Evolutionary conservation across 257 asterid genomes (phyloP), one percentile per base, ranked within the genome.

Genomic region (Vinca minor): DNA sequence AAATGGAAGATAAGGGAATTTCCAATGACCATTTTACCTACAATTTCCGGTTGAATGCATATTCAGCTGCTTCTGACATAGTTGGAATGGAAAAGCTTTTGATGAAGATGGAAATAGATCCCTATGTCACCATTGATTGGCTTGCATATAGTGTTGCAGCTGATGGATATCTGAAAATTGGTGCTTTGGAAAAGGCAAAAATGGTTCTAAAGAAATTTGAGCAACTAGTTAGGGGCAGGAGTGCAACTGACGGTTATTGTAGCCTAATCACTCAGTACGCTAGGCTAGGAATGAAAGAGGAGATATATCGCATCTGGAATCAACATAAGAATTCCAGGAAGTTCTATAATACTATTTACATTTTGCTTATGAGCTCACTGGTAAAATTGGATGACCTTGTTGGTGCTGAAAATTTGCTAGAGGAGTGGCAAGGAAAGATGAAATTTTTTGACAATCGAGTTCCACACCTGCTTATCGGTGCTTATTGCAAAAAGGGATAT

Each of bases 31-130:
- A 1, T 21, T 63, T 62, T 50, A 57, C 83, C 5, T 68, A 77
- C 78, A 74, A 48, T 48, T 74, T 78, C 61, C 64, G 52, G 50
- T 48, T 80, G 36, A 80, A 69, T 39, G 76, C 79, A 3, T 78
- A 69, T 57, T 76, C 75, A 28, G 66, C 69, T 49, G 66, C 64
- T 39, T 65, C 62, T 25, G 79, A 84, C 60, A 52, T 69, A 8
- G 34, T 26, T 23, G 71, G 62, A 42, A 79, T 84, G 87, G 85
- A 84, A 70, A 75, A 66, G 62, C 72, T 82, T 61, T 15, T 84
- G 68, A 59, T 56, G 76, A 77, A 72, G 59, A 79, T 84, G 83
- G 86, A 84, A 78, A 72, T 53, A 1, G 84, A 84, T 62, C 83
- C 84, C 26, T 0, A 34, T 9, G 58, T 79, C 57, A 57, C 45